These are phyloP conservation scores for Blepharisma stoltei DNA, from an alignment of 73 alveolate species.

Conservation along the genomic window DNA sequence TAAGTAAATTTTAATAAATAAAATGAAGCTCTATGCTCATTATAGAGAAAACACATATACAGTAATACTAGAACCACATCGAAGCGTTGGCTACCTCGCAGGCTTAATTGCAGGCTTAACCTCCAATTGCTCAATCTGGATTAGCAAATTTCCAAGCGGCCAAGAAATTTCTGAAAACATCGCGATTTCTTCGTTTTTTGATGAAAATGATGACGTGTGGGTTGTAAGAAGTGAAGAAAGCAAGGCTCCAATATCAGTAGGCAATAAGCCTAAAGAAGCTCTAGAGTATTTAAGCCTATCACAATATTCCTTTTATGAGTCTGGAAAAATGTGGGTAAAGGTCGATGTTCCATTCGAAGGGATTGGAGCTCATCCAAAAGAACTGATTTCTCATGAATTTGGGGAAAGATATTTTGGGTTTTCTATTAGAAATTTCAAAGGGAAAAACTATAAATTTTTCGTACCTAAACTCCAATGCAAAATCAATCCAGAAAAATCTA, in stretches of 20 bases:
- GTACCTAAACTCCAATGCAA: conserved; percentile 65
- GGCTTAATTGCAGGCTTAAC: not conserved
- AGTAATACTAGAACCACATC: not conserved
- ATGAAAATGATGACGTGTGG: conserved; percentile 17
- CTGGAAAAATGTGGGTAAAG: conserved; percentile 57
- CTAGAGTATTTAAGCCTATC: conserved; percentile 38
- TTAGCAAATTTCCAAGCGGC: not conserved
- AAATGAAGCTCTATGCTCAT: conserved; percentile 30
- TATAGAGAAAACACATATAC: not conserved
- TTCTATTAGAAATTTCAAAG: conserved; percentile 49
- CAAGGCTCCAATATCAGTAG: not conserved
- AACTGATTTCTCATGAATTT: conserved; percentile 38
- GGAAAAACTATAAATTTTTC: conserved; percentile 68
- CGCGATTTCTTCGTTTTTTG: conserved; percentile 9
- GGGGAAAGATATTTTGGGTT: conserved; percentile 36
- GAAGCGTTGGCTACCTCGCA: not conserved
- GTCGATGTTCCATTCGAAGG: conserved; percentile 43
- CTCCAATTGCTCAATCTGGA: not conserved
- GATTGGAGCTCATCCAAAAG: conserved; percentile 37
- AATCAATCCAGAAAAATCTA: conserved; percentile 60
- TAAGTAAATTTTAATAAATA: too few relatives aligned
- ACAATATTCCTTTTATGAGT: conserved; percentile 53
- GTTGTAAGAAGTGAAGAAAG: conserved; percentile 2
- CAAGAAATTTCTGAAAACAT: not conserved
- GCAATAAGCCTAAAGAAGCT: not conserved